A percentile compares a stretch with the other conserved stretches of the same genome.
Conservation (phyloP, 768 basidiomycete genomes). For the Imleria badia region DNA sequence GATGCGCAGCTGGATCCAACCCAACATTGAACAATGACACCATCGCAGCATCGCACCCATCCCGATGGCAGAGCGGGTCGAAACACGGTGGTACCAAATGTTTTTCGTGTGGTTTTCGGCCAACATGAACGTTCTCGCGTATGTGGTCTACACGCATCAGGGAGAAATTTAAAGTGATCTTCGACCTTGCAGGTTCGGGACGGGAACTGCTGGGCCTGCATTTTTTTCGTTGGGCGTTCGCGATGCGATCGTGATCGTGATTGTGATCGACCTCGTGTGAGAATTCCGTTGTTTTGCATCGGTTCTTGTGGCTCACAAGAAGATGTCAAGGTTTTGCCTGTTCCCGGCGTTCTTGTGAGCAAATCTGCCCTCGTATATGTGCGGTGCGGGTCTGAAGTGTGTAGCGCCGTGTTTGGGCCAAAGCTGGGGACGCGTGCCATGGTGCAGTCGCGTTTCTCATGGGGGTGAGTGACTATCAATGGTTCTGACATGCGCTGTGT, state of each 20-base stretch:
- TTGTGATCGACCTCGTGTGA: conserved; percentile 47
- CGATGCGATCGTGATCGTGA: conserved; percentile 40
- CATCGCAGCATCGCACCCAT: conserved; percentile 40
- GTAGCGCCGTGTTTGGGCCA: conserved; percentile 52
- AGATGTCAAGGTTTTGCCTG: conserved; percentile 31
- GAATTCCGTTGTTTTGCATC: neutral
- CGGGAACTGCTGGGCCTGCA: conserved; percentile 50
- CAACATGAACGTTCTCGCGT: conserved; percentile 45
- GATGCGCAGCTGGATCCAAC: neutral
- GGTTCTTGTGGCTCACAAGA: conserved; percentile 1
- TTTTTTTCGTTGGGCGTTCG: conserved; percentile 47
- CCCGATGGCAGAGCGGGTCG: conserved; percentile 34
- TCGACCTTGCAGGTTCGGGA: conserved; percentile 39
- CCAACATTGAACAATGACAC: neutral
- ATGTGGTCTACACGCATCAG: conserved; percentile 7
- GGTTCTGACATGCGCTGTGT: conserved; percentile 4
- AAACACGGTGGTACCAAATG: conserved; percentile 44
- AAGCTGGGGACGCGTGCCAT: conserved; percentile 58
- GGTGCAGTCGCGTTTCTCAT: conserved; percentile 54
- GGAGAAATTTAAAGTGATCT: neutral
- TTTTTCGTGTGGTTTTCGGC: conserved; percentile 54
- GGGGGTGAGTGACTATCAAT: conserved; percentile 38
- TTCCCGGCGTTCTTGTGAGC: conserved; percentile 42
- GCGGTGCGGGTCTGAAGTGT: neutral
- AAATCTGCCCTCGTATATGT: neutral